A percentile compares a stretch with the other conserved stretches of the same genome.
These are phyloP conservation scores for Tympanopsis confertula DNA, from an alignment of 2,329 filamentous ascomycete genomes.

Conservation along the genomic window DNA sequence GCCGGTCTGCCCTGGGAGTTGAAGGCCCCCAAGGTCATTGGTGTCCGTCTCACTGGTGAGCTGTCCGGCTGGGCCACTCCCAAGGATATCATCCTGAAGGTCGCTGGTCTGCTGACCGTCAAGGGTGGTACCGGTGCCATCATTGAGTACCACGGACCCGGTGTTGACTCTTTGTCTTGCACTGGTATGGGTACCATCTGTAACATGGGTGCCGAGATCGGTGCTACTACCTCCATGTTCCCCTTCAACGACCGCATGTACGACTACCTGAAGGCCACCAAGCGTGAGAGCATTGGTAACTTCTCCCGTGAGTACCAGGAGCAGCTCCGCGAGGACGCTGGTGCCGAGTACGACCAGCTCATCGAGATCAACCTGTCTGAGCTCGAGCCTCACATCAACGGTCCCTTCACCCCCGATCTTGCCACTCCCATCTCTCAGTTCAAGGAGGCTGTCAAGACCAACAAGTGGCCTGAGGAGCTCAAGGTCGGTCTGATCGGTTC, in stretches of 20 bases:
- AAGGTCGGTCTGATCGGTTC: slow-evolving; percentile 70
- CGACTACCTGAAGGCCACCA: slow-evolving; percentile 62
- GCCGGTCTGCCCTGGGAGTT: slow-evolving; percentile 68
- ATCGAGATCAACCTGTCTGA: slow-evolving; percentile 65
- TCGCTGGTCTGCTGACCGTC: slow-evolving; percentile 66
- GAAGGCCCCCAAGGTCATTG: slow-evolving; percentile 68
- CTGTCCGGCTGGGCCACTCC: slow-evolving; percentile 63
- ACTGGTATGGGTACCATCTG: slow-evolving; percentile 65
- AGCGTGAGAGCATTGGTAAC: slow-evolving; percentile 59
- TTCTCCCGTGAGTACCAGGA: slow-evolving; percentile 55
- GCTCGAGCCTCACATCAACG: slow-evolving; percentile 69
- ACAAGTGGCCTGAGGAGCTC: slow-evolving; percentile 66
- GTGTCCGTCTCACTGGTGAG: slow-evolving; percentile 62
- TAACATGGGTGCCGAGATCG: slow-evolving; percentile 37
- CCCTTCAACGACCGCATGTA: slow-evolving; percentile 73
- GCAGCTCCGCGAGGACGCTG: slow-evolving; percentile 58
- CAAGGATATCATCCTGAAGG: slow-evolving; percentile 72
- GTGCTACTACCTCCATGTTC: slow-evolving; percentile 63
- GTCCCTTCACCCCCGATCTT: slow-evolving; percentile 68
- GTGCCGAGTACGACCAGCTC: slow-evolving; percentile 63
- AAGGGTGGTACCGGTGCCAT: slow-evolving; percentile 70
- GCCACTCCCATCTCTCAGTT: slow-evolving; percentile 70
- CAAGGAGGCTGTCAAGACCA: slow-evolving; percentile 60
- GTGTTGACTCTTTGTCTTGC: slow-evolving; percentile 55
- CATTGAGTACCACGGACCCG: slow-evolving; percentile 49